Evolutionary conservation across 306 rosid genomes (phyloP), one percentile per base, ranked within the genome.

Genomic region (Arachis hypogaea): DNA sequence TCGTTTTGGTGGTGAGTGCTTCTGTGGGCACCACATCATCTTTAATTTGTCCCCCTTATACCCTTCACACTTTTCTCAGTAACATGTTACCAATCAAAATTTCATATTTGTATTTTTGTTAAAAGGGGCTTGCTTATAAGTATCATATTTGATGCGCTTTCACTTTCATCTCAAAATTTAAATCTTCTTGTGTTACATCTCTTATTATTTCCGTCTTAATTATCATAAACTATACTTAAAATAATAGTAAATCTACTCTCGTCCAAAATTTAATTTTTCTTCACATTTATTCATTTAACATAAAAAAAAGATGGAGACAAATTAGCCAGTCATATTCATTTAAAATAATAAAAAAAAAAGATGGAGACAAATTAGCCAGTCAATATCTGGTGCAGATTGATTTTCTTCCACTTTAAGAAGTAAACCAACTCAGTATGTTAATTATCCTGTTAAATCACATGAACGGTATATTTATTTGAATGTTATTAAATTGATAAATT

Each of bases 31-130:
- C 86, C 85, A 81, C 78, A 18, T 11, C 77, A 54, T 69, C 49
- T 33, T 75, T 74, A 7, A 50, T 76, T 49, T 81, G 87, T 83
- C 88, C 59, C 94, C 86, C 72, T 79, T 74, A 22, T 74, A 65
- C 81, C 85, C 79, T 75, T 75, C 91, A 46, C 60, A 41, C 81
- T 77, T 59, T 33, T 75, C 63, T 42, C 66, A 63, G 18, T 61
- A 18, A n/a, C 5, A 41, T 36, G 30, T 61, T 50, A 43, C 42
- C 33, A 58, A 58, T 73, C 78, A 16, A 11, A 72, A 7, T 12
- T 67, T 59, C 70, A 59, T 50, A 4, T 51, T 10, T 60, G 16
- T 46, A 16, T 44, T 50, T 5, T 60, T 43, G 8, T 28, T 58
- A 1, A 59, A 50, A 50, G 1, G 54, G 54, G 54, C 28, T 22